Evolutionary conservation across 148 eudicot genomes (phyloP).

Genomic region (Suaeda aralocaspica): DNA sequence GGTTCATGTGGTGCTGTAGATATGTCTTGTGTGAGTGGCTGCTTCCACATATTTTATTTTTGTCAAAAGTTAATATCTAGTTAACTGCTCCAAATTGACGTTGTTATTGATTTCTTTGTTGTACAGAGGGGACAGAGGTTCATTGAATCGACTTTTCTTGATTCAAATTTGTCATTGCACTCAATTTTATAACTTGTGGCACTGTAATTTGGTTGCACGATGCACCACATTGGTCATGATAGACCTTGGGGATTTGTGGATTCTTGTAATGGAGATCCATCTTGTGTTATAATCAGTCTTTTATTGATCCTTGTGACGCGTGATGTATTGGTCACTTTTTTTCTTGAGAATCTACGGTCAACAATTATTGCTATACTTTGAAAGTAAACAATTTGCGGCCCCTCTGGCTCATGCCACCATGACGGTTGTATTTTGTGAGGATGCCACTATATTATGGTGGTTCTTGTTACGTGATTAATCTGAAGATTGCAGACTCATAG

Average conservation of each 20-base stretch:
- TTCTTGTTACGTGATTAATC: no score
- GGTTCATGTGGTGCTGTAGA: conserved; percentile 15
- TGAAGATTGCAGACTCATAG: no score
- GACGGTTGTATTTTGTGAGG: no score
- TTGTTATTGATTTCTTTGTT: conserved; percentile 22
- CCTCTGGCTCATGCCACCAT: no score
- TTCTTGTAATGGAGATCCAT: background rate
- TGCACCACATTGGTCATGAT: background rate
- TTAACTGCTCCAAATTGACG: background rate
- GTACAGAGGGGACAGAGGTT: conserved; percentile 22
- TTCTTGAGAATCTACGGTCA: no score
- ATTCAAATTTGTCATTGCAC: conserved; percentile 2
- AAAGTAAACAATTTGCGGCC: no score
- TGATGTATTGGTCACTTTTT: no score
- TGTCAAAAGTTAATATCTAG: background rate
- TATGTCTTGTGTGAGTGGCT: conserved; percentile 7
- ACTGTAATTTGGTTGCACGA: conserved; percentile 7
- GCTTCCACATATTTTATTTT: background rate
- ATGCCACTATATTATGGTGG: no score
- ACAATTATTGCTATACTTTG: no score
- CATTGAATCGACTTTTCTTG: conserved; percentile 11
- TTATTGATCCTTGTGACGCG: no score
- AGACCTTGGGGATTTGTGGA: conserved; percentile 2
- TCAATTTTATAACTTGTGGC: background rate
- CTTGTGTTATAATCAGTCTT: background rate